Base-by-base conservation (phyloP, 2,329 filamentous ascomycete species). In the Myriosclerotinia duriaeana region DNA sequence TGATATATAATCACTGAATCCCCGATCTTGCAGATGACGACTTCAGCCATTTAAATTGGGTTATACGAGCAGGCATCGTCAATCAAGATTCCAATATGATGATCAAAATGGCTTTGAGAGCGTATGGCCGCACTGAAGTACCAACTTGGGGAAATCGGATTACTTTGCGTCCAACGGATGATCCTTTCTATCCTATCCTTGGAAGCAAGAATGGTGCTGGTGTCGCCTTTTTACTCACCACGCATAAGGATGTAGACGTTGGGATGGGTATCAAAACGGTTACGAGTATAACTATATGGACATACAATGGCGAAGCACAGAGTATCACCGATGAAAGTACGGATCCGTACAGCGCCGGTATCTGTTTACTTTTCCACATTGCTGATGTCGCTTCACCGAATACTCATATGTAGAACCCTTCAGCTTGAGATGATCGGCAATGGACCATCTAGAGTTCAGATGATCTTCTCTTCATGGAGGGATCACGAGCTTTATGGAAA, bases 171-270 rank as follows among this genome's bases (percentile, higher is more conserved):
- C 30, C 59, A 38, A 30, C 12, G 14, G n/a, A 48, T 9, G 59
- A 40, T 5, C 42, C 46, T 9, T 62, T 62, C n/a, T 52, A 11
- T 40, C 46, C 59, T 20, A 52, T 62, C 15, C 34, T 62, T n/a
- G 59, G 59, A 22, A 17, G 20, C 22, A 62, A 53, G 20, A 62
- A 62, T 26, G 59, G 59, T 52, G 59, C 46, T 15, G 59, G 46
- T 9, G 5, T 38, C n/a, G 59, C 26, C 9, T 62, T 15, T 26
- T 15, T 62, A 7, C 44, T 62, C 7, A 48, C 17, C 15, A 36
- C 22, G 1, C 59, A 62, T n/a, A 62, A 62, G 15, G 20, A 22
- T 30, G 6, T 12, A 7, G 12, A 17, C 11, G n/a, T 0, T 17
- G 59, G 59, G 4, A 14, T 62, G 17, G 44, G 59, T 38, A 6